phyloP scores from a whole-genome alignment of 495 filamentous ascomycete species.

The Podospora pseudocomata region DNA sequence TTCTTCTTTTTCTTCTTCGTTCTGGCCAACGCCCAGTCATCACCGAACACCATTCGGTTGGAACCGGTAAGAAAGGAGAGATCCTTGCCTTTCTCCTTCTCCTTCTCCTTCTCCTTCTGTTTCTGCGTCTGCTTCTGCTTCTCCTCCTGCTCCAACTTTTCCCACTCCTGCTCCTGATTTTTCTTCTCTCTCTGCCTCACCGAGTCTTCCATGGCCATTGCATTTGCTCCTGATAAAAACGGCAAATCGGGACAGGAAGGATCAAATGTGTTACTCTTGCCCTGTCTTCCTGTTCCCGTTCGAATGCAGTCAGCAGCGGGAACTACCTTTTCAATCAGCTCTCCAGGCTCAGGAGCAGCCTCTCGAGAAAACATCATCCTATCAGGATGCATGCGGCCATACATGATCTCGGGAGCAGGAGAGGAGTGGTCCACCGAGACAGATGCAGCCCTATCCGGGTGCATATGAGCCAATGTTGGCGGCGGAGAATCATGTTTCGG shows the following conservation, averaged over 20 bases:
- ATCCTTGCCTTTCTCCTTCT: background rate
- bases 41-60: constrained; percentile 18
- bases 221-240: background rate
- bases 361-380: constrained; percentile 14
- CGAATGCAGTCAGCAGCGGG: background rate
- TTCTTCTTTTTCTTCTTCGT: background rate
- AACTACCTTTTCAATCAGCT: background rate
- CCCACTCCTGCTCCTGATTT: background rate
- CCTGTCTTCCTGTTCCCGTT: background rate
- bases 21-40: background rate
- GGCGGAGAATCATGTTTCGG: background rate
- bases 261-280: background rate
- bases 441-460: background rate
- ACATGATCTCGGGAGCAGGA: background rate
- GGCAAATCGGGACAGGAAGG: background rate
- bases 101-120: background rate
- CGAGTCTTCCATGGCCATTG: background rate
- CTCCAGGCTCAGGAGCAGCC: background rate
- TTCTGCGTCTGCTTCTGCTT: background rate
- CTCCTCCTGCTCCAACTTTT: background rate
- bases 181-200: background rate
- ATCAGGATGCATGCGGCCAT: constrained; percentile 25
- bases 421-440: background rate
- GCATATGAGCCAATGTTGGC: background rate
- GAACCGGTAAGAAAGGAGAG: constrained; percentile 23